Evolutionary conservation across 352 stramenopile genomes (phyloP).

Genomic region (Globisporangium splendens): DNA sequence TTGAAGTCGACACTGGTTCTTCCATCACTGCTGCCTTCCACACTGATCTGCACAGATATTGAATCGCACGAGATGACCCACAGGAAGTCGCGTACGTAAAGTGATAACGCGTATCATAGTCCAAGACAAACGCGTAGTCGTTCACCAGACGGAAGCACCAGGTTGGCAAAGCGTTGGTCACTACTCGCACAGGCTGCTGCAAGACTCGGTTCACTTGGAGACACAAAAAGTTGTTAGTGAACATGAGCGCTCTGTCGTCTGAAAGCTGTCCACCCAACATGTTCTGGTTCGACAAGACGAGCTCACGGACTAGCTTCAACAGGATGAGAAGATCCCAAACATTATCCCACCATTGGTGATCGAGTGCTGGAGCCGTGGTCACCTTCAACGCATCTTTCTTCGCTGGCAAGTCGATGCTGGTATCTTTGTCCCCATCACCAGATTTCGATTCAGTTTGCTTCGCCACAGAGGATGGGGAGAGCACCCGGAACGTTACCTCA

Average conservation of each 20-base stretch:
- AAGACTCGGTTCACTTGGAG: conserved; percentile 57
- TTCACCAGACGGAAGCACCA: conserved; percentile 54
- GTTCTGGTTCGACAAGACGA: conserved; percentile 8
- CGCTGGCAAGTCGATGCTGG: not conserved
- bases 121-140: conserved; percentile 59
- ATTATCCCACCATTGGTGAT: conserved; percentile 42
- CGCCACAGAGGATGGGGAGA: conserved; percentile 7
- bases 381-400: conserved; percentile 2
- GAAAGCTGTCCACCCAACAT: not conserved
- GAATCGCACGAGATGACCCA: conserved; percentile 61
- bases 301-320: conserved; percentile 37
- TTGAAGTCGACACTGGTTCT: conserved; percentile 21
- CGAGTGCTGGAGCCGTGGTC: not conserved
- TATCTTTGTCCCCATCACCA: not conserved
- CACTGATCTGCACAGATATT: conserved; percentile 61
- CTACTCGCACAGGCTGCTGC: conserved; percentile 56
- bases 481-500: conserved; percentile 53
- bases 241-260: conserved; percentile 13
- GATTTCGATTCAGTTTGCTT: not conserved
- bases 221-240: conserved; percentile 60
- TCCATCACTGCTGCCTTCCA: conserved; percentile 63
- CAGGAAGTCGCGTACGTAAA: conserved; percentile 70
- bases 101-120: conserved; percentile 59
- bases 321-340: conserved; percentile 56
- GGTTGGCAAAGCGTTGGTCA: conserved; percentile 52